phyloP scores from a whole-genome alignment of 2,329 filamentous ascomycete species.

The Aspergillus melleus region DNA sequence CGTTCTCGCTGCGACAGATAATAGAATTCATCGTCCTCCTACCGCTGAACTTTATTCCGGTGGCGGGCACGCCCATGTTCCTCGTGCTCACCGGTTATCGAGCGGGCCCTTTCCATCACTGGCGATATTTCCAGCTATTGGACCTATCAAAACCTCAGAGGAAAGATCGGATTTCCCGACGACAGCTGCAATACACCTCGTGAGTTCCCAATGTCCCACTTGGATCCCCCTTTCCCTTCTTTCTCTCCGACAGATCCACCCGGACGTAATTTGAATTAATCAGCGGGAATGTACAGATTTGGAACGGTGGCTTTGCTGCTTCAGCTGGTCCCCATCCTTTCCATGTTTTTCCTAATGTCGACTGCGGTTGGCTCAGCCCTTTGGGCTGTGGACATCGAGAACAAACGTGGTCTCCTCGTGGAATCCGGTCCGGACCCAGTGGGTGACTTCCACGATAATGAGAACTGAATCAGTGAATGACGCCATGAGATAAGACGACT shows the following conservation, averaged over 20 bases:
- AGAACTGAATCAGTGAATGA: conserved; percentile 34
- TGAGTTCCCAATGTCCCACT: conserved; percentile 31
- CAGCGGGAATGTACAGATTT: conserved; percentile 54
- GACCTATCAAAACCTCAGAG: conserved; percentile 72
- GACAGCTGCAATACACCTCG: conserved; percentile 84
- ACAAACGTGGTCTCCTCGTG: conserved; percentile 42
- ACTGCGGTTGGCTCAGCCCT: conserved; percentile 81
- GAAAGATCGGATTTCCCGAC: conserved; percentile 66
- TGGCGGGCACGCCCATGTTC: conserved; percentile 80
- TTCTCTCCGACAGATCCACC: background rate
- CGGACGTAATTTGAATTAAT: background rate
- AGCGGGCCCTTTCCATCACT: conserved; percentile 84
- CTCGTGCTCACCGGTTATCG: conserved; percentile 84
- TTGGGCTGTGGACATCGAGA: conserved; percentile 80
- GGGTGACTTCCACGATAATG: conserved; percentile 36
- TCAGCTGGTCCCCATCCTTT: conserved; percentile 83
- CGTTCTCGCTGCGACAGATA: conserved; percentile 89
- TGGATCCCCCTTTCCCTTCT: background rate
- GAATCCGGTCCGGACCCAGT: conserved; percentile 23
- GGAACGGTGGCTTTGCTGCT: conserved; percentile 80
- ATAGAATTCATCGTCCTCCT: conserved; percentile 76
- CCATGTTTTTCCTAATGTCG: conserved; percentile 92
- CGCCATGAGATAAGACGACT: conserved; percentile 10
- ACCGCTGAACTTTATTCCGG: conserved; percentile 84
- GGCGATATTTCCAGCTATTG: conserved; percentile 82